Evolutionary conservation across 495 filamentous ascomycete genomes (phyloP), one percentile per base, ranked within the genome.

Genomic region (Aspergillus hancockii): DNA sequence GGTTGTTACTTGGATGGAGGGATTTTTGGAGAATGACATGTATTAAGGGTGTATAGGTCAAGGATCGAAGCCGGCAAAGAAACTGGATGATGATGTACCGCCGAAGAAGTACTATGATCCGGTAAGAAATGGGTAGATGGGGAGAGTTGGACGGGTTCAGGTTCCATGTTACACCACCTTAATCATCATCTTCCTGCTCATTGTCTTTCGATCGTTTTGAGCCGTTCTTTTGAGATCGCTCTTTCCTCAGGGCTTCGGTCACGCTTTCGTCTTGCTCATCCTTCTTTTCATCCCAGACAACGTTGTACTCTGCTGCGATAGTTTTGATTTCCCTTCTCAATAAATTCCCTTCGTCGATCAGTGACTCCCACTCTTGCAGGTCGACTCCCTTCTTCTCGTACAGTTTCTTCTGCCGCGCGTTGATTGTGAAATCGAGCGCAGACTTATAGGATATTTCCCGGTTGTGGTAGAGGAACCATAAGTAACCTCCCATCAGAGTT

Each of bases 401-500:
- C 21, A 96, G 77, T 64, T 87, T 83, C 52, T 83, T 80, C 75
- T 96, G 92, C 4, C 92, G 80, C 19, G 86, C 75, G 43, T 83
- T 90, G 36, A 97, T 88, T 1, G 92, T 96, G 57, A 92, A 82
- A 66, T 94, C 94, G 67, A 96, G 82, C 22, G 91, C 91, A 7
- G 87, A 86, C 58, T 87, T 86, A 73, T 96, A 96, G 43, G 83
- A 89, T 19, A 96, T 88, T 73, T 96, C 92, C 45, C 90, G 85
- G 72, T 93, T 96, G 69, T 95, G 89, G 71, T 93, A 96, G 12
- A 98, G 79, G 66, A 97, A 97, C 89, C 92, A 97, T 61, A 95
- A 75, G 63, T 97, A 98, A 25, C 91, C 92, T 38, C 87, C 85
- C 77, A 98, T 94, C 69, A 96, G 81, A 16, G 89, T 91, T 8